Conservation (phyloP, 176 grass and related monocot species). For the Olyra latifolia region DNA sequence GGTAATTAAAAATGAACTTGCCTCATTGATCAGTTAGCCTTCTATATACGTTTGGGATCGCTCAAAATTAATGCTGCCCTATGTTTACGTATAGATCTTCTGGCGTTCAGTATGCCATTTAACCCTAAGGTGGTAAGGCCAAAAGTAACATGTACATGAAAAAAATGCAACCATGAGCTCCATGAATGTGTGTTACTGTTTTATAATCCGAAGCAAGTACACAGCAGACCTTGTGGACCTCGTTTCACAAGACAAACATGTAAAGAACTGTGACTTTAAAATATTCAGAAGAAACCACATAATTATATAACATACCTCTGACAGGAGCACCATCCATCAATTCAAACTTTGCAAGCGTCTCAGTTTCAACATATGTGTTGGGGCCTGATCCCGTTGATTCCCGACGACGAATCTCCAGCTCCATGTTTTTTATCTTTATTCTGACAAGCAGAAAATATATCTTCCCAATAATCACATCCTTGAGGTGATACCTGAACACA, state of each 20-base stretch:
- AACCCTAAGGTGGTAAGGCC: not conserved
- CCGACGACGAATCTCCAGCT: constrained; percentile 75
- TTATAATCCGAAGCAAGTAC: not conserved
- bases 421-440: constrained; percentile 99
- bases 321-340: constrained; percentile 98
- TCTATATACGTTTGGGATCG: not conserved
- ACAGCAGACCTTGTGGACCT: not conserved
- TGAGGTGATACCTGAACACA: constrained; percentile 78
- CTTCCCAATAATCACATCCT: constrained; percentile 90
- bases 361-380: constrained; percentile 96
- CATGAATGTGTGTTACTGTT: not conserved
- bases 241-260: not conserved
- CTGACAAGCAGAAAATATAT: constrained; percentile 99
- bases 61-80: not conserved
- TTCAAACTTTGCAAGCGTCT: constrained; percentile 97
- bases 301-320: constrained; percentile 48
- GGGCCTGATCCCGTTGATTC: constrained; percentile 93
- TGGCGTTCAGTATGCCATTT: not conserved
- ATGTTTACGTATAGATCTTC: not conserved
- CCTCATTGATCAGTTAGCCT: not conserved
- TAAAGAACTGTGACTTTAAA: not conserved
- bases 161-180: not conserved
- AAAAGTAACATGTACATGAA: not conserved
- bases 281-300: not conserved
- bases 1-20: not conserved